A percentile compares a stretch with the other conserved stretches of the same genome.
These are phyloP conservation scores for Extremus antarcticus DNA, from an alignment of 495 filamentous ascomycete genomes.

Conservation along the genomic window DNA sequence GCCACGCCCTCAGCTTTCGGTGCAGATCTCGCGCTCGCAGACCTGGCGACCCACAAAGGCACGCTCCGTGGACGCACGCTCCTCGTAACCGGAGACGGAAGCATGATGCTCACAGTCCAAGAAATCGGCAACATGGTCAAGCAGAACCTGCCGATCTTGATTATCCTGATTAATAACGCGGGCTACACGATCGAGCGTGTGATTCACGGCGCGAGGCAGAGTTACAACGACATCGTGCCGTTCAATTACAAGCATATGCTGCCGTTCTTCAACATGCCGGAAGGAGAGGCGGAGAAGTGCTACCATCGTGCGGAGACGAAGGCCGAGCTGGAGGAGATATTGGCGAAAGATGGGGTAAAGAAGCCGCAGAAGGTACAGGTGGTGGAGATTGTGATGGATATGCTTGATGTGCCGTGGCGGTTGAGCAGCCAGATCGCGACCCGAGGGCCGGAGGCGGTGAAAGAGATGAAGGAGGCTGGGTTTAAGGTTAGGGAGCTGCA, in stretches of 20 bases:
- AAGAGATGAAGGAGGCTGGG: constrained; percentile 28
- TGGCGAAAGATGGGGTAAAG: constrained; percentile 17
- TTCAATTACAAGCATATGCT: constrained; percentile 29
- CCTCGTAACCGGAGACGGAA: constrained; percentile 31
- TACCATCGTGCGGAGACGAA: constrained; percentile 28
- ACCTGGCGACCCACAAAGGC: constrained; percentile 4
- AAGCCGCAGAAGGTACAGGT: constrained; percentile 23
- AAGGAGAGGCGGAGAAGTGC: constrained; percentile 13
- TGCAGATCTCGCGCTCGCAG: constrained; percentile 22
- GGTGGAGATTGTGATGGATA: constrained; percentile 30
- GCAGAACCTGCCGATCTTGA: constrained; percentile 16
- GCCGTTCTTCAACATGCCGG: constrained; percentile 26
- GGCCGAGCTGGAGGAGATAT: constrained; percentile 25
- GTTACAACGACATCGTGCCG: constrained; percentile 33
- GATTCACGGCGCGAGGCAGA: constrained; percentile 30
- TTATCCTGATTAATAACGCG: constrained; percentile 31
- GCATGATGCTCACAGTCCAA: constrained; percentile 29
- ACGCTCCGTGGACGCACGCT: constrained; percentile 22
- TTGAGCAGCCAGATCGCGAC: constrained; percentile 21
- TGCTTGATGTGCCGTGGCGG: constrained; percentile 29
- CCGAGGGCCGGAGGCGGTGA: constrained; percentile 20
- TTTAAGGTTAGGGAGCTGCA: constrained; percentile 21
- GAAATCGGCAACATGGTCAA: constrained; percentile 34
- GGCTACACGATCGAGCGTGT: constrained; percentile 34
- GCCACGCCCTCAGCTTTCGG: constrained; percentile 29